Evolutionary conservation across 1,139 yeast species (phyloP).

Genomic region (Geotrichum histeridarum): DNA sequence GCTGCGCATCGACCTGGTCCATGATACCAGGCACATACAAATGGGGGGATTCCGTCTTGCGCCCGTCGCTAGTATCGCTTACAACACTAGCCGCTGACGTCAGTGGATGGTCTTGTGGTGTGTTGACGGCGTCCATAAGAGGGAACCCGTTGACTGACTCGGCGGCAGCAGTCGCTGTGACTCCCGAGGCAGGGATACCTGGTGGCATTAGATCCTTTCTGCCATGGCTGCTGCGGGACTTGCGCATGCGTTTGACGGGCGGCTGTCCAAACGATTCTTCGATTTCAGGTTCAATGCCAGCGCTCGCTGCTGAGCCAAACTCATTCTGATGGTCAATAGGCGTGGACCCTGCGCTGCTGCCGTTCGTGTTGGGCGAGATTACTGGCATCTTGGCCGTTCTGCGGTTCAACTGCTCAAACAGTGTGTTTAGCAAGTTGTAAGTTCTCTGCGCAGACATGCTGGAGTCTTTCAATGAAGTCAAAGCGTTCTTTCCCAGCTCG

Average conservation of each 20-base stretch:
- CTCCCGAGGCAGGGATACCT: background rate
- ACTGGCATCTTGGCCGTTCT: conserved; percentile 21
- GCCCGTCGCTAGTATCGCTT: background rate
- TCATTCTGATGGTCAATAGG: conserved; percentile 6
- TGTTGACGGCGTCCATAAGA: background rate
- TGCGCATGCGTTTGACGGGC: background rate
- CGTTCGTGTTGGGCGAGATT: background rate
- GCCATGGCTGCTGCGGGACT: background rate
- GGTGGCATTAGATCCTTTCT: background rate
- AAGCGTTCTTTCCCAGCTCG: conserved; percentile 70
- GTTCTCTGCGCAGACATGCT: conserved; percentile 78
- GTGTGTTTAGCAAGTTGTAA: conserved; percentile 67
- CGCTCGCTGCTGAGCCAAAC: conserved; percentile 4
- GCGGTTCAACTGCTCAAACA: conserved; percentile 63
- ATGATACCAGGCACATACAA: conserved; percentile 70
- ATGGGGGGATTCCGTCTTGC: conserved; percentile 18
- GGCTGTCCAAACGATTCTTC: background rate
- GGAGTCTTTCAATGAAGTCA: conserved; percentile 65
- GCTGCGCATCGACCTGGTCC: conserved; percentile 76
- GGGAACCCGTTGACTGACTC: conserved; percentile 14
- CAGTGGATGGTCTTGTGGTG: background rate
- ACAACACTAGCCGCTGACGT: background rate
- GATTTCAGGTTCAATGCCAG: background rate
- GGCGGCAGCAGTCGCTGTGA: conserved; percentile 10
- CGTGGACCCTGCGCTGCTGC: conserved; percentile 2